phyloP scores from a whole-genome alignment of 495 filamentous ascomycete genomes.

The Cladorrhinum samala region DNA sequence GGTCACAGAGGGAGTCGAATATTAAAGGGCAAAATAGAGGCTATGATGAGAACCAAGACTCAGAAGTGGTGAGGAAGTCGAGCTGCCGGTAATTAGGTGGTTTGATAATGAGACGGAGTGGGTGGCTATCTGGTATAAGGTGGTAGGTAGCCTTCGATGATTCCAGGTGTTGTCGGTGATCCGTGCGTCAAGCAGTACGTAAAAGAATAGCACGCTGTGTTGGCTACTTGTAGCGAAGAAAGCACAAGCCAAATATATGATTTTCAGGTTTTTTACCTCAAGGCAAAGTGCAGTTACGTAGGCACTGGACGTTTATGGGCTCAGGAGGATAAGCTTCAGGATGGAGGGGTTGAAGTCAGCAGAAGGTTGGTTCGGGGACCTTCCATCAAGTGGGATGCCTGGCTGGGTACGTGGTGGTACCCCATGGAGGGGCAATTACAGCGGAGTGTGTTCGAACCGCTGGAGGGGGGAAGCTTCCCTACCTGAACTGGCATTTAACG shows the following conservation, averaged over 20 bases:
- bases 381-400: constrained; percentile 8
- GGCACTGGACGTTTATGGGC: not conserved
- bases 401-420: constrained; percentile 2
- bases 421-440: constrained; percentile 18
- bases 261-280: not conserved
- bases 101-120: no score
- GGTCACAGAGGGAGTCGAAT: no score
- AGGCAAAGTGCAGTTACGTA: not conserved
- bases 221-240: not conserved
- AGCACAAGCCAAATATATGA: not conserved
- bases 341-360: not conserved
- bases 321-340: no score
- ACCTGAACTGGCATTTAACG: constrained; percentile 11
- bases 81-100: no score
- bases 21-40: no score
- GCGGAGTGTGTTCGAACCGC: not conserved
- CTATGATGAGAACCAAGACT: no score
- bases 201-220: not conserved
- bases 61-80: no score
- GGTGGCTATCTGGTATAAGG: no score
- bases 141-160: not conserved
- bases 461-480: constrained; percentile 7
- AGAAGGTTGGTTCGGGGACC: constrained; percentile 12
- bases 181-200: not conserved
- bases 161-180: not conserved